Evolutionary conservation across 1,284 basidiomycete genomes (phyloP), one percentile per base, ranked within the genome.

Genomic region (Coniferiporia weirii): DNA sequence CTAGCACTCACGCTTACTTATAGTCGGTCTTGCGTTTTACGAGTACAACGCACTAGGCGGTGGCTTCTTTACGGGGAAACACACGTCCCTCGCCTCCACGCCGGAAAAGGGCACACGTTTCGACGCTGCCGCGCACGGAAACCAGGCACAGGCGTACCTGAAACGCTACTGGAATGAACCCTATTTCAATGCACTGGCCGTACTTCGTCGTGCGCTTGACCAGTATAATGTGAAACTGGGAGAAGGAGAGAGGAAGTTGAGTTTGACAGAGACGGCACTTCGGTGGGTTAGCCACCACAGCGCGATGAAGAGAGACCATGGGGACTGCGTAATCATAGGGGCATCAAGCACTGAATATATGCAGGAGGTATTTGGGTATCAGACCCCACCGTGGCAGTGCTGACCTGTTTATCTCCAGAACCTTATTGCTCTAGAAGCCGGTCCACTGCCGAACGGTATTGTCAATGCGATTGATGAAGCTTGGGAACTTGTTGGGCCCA

Each of bases 31-130:
- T 36, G 56, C 58, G 17, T 68, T 69, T 61, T 70, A 69, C 54
- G 67, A 61, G 51, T 69, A 59, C 54, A 61, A 64, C 36, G 61
- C 63, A 15, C 36, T 40, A 19, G 75, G 65, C 4, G 76, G 77
- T 22, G 76, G 77, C 20, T 75, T 78, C 55, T 74, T 75, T 64
- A 76, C 75, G 3, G 71, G 73, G 10, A 70, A 73, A 48, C 75
- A 77, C 61, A 6, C 15, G 8, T n/a, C 8, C 8, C 8, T 15
- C n/a, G 17, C 44, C 8, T 15, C 12, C 44, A 8, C 8, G 2
- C 15, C 15, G 8, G 44, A 46, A 20, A 19, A 46, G 17, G 35
- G 19, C n/a, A 52, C 36, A 8, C 34, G 51, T 3, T 52, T 52
- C 35, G 51, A 52, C 36, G n/a, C 36, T 8, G 17, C 51, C 12